Evolutionary conservation across 768 basidiomycete genomes (phyloP), one percentile per base, ranked within the genome.

Genomic region (Cystobasidium onofrii): DNA sequence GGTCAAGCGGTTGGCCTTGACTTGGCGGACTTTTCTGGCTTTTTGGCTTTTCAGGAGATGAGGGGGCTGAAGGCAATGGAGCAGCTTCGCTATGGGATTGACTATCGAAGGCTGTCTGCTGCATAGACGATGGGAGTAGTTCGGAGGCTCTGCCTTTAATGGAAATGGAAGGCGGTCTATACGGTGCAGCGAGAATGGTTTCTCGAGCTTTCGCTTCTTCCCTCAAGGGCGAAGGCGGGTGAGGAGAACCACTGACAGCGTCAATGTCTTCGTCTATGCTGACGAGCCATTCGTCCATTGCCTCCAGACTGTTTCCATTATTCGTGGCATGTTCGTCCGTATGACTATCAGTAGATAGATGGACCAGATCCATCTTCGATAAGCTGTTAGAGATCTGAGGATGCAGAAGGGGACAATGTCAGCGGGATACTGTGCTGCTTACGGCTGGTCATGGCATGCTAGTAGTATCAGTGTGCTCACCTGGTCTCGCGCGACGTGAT

Each of bases 81-180:
- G n/a, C n/a, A n/a, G n/a, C n/a, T n/a, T n/a, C n/a, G n/a, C n/a
- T n/a, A n/a, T 55, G 20, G 54, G 54, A 9, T 55, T 55, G 54
- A n/a, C 41, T 43, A n/a, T n/a, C n/a, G n/a, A n/a, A n/a, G n/a
- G n/a, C n/a, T n/a, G n/a, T n/a, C n/a, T n/a, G n/a, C n/a, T n/a
- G n/a, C n/a, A n/a, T n/a, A n/a, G n/a, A n/a, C n/a, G n/a, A n/a
- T n/a, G n/a, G n/a, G n/a, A 34, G 15, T 23, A 60, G 20, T 34
- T 60, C 57, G 27, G 57, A 60, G 15, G 57, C 57, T 60, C 57
- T 60, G 33, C 57, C 57, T 34, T 27, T 60, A 23, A 60, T 60
- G 3, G 29, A 29, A 4, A 60, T 60, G 29, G 57, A 29, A 34
- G 57, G 29, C 25, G 57, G 57, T 29, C 31, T 12, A 27, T 12